Conservation (phyloP, 2,329 filamentous ascomycete species). For the Fusarium phyllophilum region DNA sequence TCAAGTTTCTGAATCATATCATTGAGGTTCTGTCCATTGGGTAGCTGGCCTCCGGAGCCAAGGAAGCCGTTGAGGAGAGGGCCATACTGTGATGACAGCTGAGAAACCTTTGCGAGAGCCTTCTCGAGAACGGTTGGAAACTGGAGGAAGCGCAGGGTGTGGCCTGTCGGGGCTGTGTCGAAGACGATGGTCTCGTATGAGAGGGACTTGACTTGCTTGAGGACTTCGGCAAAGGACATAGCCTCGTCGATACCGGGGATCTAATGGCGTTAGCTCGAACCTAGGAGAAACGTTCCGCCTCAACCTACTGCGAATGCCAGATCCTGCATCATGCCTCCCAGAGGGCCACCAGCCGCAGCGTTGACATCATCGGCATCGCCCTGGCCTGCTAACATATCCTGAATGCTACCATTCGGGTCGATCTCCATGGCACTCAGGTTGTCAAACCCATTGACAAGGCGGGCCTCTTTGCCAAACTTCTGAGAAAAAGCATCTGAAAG, state of each 20-base stretch:
- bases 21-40: constrained; percentile 91
- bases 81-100: constrained; percentile 93
- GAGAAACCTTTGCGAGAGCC: constrained; percentile 95
- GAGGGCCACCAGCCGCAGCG: constrained; percentile 71
- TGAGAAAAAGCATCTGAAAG: constrained; percentile 97
- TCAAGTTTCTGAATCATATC: constrained; percentile 97
- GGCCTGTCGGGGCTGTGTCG: constrained; percentile 96
- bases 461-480: constrained; percentile 99
- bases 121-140: constrained; percentile 99
- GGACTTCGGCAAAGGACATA: constrained; percentile 99
- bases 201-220: constrained; percentile 99
- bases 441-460: constrained; percentile 88
- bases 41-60: constrained; percentile 77
- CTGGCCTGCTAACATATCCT: constrained; percentile 85
- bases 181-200: constrained; percentile 99
- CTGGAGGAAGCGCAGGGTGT: constrained; percentile 97
- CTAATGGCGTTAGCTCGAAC: constrained; percentile 54
- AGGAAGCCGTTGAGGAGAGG: constrained; percentile 95
- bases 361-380: constrained; percentile 75
- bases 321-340: constrained; percentile 99
- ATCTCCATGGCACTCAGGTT: constrained; percentile 99
- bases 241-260: constrained; percentile 99
- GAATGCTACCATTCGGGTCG: constrained; percentile 96
- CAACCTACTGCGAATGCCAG: constrained; percentile 86
- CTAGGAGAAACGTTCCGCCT: not conserved